These are phyloP conservation scores for Acacia confusa DNA, from an alignment of 306 rosid species.

Conservation along the genomic window DNA sequence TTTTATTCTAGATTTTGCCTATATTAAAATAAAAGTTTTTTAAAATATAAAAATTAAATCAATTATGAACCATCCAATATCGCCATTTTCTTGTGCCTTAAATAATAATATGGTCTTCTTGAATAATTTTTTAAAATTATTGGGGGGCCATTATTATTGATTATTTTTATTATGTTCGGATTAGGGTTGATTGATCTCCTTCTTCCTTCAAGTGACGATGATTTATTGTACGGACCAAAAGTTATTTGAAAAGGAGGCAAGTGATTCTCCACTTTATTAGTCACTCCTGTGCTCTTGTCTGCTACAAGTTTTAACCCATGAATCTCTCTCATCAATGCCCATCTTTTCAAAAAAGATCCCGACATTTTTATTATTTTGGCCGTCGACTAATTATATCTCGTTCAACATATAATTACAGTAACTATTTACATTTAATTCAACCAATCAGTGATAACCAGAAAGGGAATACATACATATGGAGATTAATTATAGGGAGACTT, in stretches of 20 bases:
- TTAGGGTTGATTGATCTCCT: background rate
- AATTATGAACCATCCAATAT: no score
- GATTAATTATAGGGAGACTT: no score
- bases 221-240: constrained; percentile 44
- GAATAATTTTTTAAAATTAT: background rate
- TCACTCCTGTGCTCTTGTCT: background rate
- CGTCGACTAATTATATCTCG: background rate
- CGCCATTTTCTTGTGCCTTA: background rate
- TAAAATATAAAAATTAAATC: no score
- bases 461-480: no score
- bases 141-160: background rate
- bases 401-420: background rate
- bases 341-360: background rate
- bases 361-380: background rate
- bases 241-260: constrained; percentile 38
- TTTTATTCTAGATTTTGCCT: no score
- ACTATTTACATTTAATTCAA: background rate
- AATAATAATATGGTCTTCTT: background rate
- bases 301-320: background rate
- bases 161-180: background rate
- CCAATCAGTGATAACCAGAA: background rate
- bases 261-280: constrained; percentile 41
- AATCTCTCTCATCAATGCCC: background rate
- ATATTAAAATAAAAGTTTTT: no score
- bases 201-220: background rate